Evolutionary conservation across 257 asterid genomes (phyloP).

Genomic region (Solanum peruvianum): DNA sequence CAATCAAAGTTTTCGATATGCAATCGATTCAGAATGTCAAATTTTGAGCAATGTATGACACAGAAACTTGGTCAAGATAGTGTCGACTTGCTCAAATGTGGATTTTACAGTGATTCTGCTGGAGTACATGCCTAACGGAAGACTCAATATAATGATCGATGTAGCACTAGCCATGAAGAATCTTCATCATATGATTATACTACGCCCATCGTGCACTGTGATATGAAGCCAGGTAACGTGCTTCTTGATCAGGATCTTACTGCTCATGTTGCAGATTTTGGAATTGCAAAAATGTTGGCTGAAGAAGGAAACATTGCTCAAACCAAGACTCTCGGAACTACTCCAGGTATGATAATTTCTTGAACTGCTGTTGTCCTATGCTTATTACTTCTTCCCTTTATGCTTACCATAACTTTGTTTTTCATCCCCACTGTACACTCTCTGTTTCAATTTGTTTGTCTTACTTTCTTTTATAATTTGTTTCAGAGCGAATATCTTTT

Average conservation of each 20-base stretch:
- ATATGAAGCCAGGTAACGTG: slow-evolving; percentile 35
- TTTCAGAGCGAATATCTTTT: too few species aligned
- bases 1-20: slow-evolving; percentile 25
- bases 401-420: not conserved
- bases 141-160: slow-evolving; percentile 8
- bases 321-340: slow-evolving; percentile 32
- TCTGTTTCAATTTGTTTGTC: too few species aligned
- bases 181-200: slow-evolving; percentile 23
- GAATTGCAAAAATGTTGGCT: slow-evolving; percentile 24
- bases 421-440: too few species aligned
- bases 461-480: too few species aligned
- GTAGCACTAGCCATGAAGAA: slow-evolving; percentile 15
- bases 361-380: not conserved
- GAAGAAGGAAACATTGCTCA: slow-evolving; percentile 6
- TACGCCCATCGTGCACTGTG: slow-evolving; percentile 27
- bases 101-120: slow-evolving; percentile 34
- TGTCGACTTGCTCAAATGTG: slow-evolving; percentile 27
- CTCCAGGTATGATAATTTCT: slow-evolving; percentile 24
- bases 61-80: slow-evolving; percentile 25
- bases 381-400: not conserved
- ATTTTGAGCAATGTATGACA: slow-evolving; percentile 23
- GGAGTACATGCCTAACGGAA: slow-evolving; percentile 34
- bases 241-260: slow-evolving; percentile 31
- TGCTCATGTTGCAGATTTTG: slow-evolving; percentile 41
- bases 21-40: slow-evolving; percentile 6